phyloP scores from a whole-genome alignment of 1,284 basidiomycete genomes.

The Psilocybe mexicana region DNA sequence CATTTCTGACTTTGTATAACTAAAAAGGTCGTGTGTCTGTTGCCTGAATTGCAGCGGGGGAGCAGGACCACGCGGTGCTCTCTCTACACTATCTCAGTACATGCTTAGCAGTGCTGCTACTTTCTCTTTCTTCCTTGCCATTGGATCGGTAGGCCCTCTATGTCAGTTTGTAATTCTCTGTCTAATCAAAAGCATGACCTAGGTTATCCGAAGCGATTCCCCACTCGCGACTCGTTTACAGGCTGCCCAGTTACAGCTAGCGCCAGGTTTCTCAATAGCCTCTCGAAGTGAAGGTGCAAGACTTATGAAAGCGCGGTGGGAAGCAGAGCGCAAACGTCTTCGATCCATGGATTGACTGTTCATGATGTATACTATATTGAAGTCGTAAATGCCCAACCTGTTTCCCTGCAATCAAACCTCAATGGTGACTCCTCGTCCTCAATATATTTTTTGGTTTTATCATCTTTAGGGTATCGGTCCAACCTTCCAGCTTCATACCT shows the following conservation, averaged over 20 bases:
- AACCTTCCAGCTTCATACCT: not conserved
- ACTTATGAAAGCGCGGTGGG: constrained; percentile 71
- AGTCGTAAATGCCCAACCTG: not conserved
- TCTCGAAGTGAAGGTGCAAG: constrained; percentile 66
- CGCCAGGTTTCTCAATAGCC: constrained; percentile 49
- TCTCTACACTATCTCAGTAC: constrained; percentile 91
- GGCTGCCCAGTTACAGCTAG: constrained; percentile 57
- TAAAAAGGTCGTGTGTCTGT: not conserved
- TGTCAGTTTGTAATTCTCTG: not conserved
- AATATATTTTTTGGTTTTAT: not conserved
- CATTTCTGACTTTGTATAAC: not conserved
- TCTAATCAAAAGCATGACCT: constrained; percentile 10
- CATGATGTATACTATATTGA: not conserved
- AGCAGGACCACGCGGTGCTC: constrained; percentile 81
- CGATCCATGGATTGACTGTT: constrained; percentile 8
- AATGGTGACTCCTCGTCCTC: not conserved
- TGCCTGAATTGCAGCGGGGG: constrained; percentile 58
- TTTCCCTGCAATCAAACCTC: not conserved
- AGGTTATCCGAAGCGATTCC: constrained; percentile 79
- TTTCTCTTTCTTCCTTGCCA: constrained; percentile 83
- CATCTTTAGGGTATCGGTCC: not conserved
- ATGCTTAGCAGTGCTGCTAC: constrained; percentile 91
- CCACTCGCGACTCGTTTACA: constrained; percentile 58
- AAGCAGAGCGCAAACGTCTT: constrained; percentile 51
- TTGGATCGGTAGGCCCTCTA: constrained; percentile 66